Conservation (phyloP, 768 basidiomycete genomes). For the Cystobasidium tubakii region DNA sequence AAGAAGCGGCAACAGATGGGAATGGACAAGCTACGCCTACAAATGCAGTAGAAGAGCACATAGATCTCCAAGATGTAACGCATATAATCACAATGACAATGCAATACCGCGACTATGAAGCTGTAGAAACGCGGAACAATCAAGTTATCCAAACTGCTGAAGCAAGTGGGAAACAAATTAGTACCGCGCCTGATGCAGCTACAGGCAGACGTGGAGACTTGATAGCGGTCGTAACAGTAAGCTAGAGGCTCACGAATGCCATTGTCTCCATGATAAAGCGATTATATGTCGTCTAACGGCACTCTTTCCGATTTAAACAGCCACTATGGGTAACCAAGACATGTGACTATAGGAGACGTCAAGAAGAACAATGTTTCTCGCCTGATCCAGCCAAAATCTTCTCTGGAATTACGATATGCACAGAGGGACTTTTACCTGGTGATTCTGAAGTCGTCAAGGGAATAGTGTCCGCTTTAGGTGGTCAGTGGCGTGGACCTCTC, state of each 20-base stretch:
- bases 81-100: slow-evolving; percentile 60
- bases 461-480: slow-evolving; percentile 69
- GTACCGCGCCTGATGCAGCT: not conserved
- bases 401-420: slow-evolving; percentile 63
- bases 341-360: slow-evolving; percentile 57
- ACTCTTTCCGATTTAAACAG: slow-evolving; percentile 25
- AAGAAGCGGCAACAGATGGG: not conserved
- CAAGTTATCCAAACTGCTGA: slow-evolving; percentile 51
- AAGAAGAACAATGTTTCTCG: slow-evolving; percentile 61
- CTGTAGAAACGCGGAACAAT: slow-evolving; percentile 49
- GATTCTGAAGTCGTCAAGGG: slow-evolving; percentile 70
- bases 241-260: no score
- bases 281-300: no score
- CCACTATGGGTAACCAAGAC: slow-evolving; percentile 65
- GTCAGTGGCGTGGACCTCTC: slow-evolving; percentile 69
- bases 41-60: not conserved
- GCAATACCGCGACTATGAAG: slow-evolving; percentile 58
- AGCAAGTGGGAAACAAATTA: slow-evolving; percentile 11
- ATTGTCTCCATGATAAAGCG: no score
- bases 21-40: slow-evolving; percentile 10
- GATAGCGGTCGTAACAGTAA: not conserved
- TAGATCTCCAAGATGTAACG: slow-evolving; percentile 51
- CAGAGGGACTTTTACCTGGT: slow-evolving; percentile 55
- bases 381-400: slow-evolving; percentile 72
- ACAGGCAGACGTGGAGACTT: not conserved